These are phyloP conservation scores for Venturia nashicola DNA, from an alignment of 2,329 filamentous ascomycete species.

Conservation along the genomic window DNA sequence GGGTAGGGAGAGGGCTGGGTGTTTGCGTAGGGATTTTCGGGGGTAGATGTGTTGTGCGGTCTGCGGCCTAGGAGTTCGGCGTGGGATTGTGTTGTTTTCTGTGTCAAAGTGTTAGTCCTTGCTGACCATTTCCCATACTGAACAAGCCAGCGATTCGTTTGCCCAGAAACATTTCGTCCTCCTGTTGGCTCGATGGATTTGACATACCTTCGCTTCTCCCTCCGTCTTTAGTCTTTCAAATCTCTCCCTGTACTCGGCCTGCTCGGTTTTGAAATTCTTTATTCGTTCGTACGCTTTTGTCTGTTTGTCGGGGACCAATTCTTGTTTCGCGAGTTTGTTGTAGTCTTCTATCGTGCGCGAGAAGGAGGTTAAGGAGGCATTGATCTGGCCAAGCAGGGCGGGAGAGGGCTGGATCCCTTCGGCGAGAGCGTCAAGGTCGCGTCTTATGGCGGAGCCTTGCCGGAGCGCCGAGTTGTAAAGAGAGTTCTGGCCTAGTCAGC, in stretches of 20 bases:
- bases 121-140: neutral
- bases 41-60: conserved; percentile 64
- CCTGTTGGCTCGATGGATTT: neutral
- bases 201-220: conserved; percentile 56
- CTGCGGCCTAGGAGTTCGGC: conserved; percentile 75
- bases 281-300: conserved; percentile 80
- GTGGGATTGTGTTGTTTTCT: conserved; percentile 55
- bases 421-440: conserved; percentile 61
- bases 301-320: conserved; percentile 82
- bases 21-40: conserved; percentile 80
- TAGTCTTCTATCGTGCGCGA: conserved; percentile 90
- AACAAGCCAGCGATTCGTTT: neutral
- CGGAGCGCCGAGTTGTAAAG: conserved; percentile 78
- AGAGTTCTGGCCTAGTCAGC: conserved; percentile 47
- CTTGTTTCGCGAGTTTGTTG: conserved; percentile 68
- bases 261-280: conserved; percentile 71
- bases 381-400: conserved; percentile 60
- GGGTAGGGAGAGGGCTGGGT: conserved; percentile 39
- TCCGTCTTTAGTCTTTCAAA: conserved; percentile 67
- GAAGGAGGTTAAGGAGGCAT: conserved; percentile 70
- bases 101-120: neutral
- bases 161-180: neutral
- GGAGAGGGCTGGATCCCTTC: conserved; percentile 45
- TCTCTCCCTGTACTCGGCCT: conserved; percentile 65
- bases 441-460: conserved; percentile 68